Conservation (phyloP, 495 filamentous ascomycete species). For the Xylaria flabelliformis region DNA sequence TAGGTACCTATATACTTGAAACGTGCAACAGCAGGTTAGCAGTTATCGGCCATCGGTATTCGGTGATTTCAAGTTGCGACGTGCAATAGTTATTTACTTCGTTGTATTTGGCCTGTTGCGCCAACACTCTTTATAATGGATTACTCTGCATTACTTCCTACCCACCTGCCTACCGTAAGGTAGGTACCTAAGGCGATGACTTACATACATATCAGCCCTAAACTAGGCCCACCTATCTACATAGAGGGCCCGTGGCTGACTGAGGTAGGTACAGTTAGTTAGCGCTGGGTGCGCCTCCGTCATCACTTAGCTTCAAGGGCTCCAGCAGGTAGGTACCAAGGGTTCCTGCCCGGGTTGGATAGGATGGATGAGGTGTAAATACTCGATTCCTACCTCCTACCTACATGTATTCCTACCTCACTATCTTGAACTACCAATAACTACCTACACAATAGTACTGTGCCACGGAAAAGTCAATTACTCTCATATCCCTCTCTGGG, state of each 20-base stretch:
- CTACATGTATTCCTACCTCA: background rate
- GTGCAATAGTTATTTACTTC: background rate
- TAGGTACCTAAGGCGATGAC: background rate
- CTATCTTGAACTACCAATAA: background rate
- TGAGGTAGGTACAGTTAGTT: background rate
- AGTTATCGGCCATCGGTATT: background rate
- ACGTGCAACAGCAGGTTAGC: background rate
- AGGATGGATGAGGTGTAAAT: background rate
- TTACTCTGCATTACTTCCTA: too few relatives aligned
- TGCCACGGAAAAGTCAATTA: slow-evolving; percentile 1
- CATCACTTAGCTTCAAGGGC: background rate
- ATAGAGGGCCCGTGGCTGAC: background rate
- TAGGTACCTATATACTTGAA: background rate
- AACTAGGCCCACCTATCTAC: background rate
- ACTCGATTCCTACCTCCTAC: background rate
- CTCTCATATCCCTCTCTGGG: slow-evolving; percentile 9
- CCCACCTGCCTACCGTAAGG: too few relatives aligned
- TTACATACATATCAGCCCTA: background rate
- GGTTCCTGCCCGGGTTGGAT: too few relatives aligned
- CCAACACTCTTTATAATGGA: background rate
- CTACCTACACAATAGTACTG: background rate
- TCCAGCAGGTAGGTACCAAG: background rate
- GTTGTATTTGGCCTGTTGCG: background rate
- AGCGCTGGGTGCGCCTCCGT: slow-evolving; percentile 1
- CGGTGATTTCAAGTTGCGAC: slow-evolving; percentile 19